These are phyloP conservation scores for Paraconiothyrium sp. DNA, from an alignment of 2,329 filamentous ascomycete species.

Conservation along the genomic window DNA sequence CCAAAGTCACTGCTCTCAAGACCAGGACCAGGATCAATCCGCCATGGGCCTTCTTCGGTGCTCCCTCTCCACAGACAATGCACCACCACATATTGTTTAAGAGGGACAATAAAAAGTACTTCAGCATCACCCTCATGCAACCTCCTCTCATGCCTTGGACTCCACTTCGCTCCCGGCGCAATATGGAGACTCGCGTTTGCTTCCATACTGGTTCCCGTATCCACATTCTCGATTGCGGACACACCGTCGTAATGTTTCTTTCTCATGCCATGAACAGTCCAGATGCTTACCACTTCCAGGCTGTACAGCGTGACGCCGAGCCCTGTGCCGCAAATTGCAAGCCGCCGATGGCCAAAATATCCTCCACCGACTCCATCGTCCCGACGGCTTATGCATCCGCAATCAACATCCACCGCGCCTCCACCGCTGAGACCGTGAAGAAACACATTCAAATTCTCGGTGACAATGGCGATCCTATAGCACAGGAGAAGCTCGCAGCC, in stretches of 20 bases:
- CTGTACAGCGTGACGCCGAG: constrained; percentile 19
- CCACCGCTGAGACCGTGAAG: not conserved
- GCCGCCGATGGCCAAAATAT: not conserved
- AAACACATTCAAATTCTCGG: not conserved
- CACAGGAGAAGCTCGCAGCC: not conserved
- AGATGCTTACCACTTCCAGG: not conserved
- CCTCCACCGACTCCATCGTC: not conserved
- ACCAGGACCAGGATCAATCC: not conserved
- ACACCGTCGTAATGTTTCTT: constrained; percentile 18
- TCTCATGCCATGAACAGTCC: not conserved
- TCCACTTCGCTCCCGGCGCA: constrained; percentile 8
- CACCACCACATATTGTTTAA: constrained; percentile 11
- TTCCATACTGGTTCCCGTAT: constrained; percentile 18
- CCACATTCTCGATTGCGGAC: constrained; percentile 26
- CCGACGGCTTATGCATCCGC: not conserved
- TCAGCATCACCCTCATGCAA: constrained; percentile 20
- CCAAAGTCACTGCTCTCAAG: not conserved
- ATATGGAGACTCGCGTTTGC: constrained; percentile 28
- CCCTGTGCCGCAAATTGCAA: constrained; percentile 25
- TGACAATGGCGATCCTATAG: not conserved
- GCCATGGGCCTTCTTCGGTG: not conserved
- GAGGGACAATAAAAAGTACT: constrained; percentile 3
- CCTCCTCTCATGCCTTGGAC: constrained; percentile 15
- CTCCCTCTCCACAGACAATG: constrained; percentile 11
- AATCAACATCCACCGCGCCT: not conserved